Evolutionary conservation across 768 basidiomycete genomes (phyloP), one percentile per base, ranked within the genome.

Genomic region (Kondoa subrosea): DNA sequence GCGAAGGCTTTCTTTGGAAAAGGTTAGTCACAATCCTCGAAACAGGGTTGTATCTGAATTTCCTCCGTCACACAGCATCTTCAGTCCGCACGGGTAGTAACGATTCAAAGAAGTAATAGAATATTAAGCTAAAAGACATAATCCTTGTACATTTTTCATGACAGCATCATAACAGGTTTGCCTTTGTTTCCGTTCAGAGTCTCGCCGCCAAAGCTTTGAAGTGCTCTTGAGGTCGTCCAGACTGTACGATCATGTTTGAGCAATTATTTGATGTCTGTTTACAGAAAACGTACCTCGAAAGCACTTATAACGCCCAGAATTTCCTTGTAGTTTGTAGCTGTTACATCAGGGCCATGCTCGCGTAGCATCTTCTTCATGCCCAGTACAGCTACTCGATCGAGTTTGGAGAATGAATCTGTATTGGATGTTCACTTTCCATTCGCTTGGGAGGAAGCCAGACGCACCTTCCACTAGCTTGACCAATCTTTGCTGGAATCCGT

Each of bases 321-420:
- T 21, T 50, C 40, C 21, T 50, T 50, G 12, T 8, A 8, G 40
- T 50, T 50, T 50, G 8, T 8, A 8, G 40, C 8, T 8, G 40
- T 50, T 21, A 21, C 8, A 21, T 50, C 40, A 8, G 40, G 40
- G 40, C 21, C 12, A 50, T 50, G 40, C 12, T 50, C 40, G 12
- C 40, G 40, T 21, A 50, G 40, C 40, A 60, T 25, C 58, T 60
- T 31, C 58, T 60, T 60, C 58, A 60, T 60, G 14, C 30, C 29
- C 8, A 60, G 58, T 8, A 60, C 58, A 31, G 25, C 30, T 8
- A 4, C 58, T 4, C 14, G 14, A 31, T 60, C 58, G n/a, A 26
- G 58, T 12, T 31, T 4, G 4, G 14, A 8, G 29, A 60, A 60
- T 60, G 14, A 27, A 31, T 4, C 58, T 60, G 58, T 31, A 25